phyloP scores from a whole-genome alignment of 352 stramenopile genomes.

The Pythium sukuiense region DNA sequence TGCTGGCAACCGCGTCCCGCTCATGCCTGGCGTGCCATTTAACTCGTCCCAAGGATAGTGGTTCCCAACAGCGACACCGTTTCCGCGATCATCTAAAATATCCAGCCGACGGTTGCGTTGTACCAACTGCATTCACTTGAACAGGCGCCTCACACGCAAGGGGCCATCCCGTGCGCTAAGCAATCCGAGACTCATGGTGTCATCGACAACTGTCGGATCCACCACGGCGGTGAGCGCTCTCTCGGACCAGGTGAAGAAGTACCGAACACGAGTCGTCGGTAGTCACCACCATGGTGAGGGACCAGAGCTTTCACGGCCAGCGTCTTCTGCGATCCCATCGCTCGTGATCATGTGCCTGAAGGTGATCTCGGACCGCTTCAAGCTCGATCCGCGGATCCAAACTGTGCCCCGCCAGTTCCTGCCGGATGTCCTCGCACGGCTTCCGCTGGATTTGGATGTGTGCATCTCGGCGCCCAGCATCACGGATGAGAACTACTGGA shows the following conservation, averaged over 20 bases:
- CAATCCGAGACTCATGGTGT: constrained; percentile 42
- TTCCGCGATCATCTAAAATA: not conserved
- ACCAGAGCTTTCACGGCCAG: constrained; percentile 14
- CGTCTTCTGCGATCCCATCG: constrained; percentile 40
- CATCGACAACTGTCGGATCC: constrained; percentile 56
- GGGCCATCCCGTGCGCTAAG: not conserved
- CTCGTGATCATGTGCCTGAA: constrained; percentile 78
- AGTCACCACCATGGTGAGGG: constrained; percentile 33
- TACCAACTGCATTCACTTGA: not conserved
- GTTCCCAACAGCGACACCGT: too few relatives aligned
- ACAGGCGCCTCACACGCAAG: not conserved
- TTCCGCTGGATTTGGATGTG: constrained; percentile 83
- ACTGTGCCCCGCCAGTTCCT: constrained; percentile 82
- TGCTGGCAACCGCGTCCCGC: too few relatives aligned
- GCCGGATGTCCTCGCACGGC: constrained; percentile 72
- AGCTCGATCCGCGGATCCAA: constrained; percentile 60
- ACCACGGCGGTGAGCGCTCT: constrained; percentile 69
- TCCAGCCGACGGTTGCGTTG: not conserved
- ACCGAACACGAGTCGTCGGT: constrained; percentile 59
- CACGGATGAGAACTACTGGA: constrained; percentile 95
- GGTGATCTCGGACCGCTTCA: constrained; percentile 76
- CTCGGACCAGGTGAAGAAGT: constrained; percentile 83
- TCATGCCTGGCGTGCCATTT: too few relatives aligned
- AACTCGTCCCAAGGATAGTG: too few relatives aligned
- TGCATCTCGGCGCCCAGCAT: constrained; percentile 81